Evolutionary conservation across 2,329 filamentous ascomycete genomes (phyloP), one percentile per base, ranked within the genome.

Genomic region (Pestalotiopsis sp.): DNA sequence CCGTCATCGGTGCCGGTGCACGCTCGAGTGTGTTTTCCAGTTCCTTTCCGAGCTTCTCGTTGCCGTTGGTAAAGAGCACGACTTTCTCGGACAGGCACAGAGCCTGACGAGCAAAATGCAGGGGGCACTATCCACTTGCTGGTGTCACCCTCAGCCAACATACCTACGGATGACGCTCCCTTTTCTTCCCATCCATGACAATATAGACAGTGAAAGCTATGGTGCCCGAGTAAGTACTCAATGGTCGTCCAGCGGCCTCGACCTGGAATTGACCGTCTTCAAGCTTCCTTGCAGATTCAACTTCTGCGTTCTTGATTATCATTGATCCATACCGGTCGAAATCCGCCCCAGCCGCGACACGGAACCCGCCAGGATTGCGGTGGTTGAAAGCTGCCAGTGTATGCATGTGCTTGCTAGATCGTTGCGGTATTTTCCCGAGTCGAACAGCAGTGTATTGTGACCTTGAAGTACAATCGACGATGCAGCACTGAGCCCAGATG

Each of bases 231-330:
- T 52, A 9, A 52, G n/a, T 52, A 9, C 26, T 4, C 26, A 26
- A 70, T 1, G 44, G 65, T 48, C 61, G 67, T 22, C 64, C 63
- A 13, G 14, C n/a, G 7, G 44, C 17, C 20, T 52, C n/a, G n/a
- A 52, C 17, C 6, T 52, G 44, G 10, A 48, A 10, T 9, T n/a
- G 17, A n/a, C 44, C n/a, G 6, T 22, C 44, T 9, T 52, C 44
- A 10, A 52, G 44, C 44, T 52, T 52, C 6, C 9, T 52, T 17
- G n/a, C n/a, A 6, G 44, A 52, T 9, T 52, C 44, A 52, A 52
- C n/a, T n/a, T 52, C 44, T 6, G 20, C 7, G 44, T n/a, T 9
- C 6, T 52, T 20, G 3, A 52, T 52, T 22, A 5, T 52, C 6
- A 52, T 20, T 9, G 44, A 52, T 9, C n/a, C 44, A 3, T 22